Conservation (phyloP, 768 basidiomycete genomes). For the Pleurotus sapidus region DNA sequence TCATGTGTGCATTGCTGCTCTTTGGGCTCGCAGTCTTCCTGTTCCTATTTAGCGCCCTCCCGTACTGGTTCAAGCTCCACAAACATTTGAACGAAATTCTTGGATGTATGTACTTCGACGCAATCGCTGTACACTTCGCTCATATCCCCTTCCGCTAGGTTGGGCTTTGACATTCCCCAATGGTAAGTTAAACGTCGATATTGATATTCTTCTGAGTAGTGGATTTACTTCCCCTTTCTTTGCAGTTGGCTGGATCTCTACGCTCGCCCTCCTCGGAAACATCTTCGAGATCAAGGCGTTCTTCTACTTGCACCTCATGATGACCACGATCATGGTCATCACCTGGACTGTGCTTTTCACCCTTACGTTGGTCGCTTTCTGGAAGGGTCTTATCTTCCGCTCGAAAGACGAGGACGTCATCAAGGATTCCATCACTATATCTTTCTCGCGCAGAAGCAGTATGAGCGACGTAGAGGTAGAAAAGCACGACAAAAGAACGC, state of each 20-base stretch:
- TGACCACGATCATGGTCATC: conserved; percentile 35
- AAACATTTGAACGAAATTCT: conserved; percentile 43
- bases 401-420: conserved; percentile 39
- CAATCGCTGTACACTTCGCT: too few species aligned
- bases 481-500: neutral
- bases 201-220: neutral
- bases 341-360: conserved; percentile 39
- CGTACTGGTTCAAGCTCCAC: conserved; percentile 49
- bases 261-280: conserved; percentile 37
- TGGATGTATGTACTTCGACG: conserved; percentile 30
- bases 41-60: conserved; percentile 40
- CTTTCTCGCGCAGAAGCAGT: neutral
- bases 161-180: conserved; percentile 49
- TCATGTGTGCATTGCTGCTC: conserved; percentile 35
- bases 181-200: conserved; percentile 18
- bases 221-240: neutral
- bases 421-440: conserved; percentile 25
- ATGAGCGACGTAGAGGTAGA: neutral
- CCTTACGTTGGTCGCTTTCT: conserved; percentile 38
- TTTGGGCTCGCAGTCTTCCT: conserved; percentile 47
- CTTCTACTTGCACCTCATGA: conserved; percentile 33
- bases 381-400: conserved; percentile 40
- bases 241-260: conserved; percentile 43
- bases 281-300: conserved; percentile 37
- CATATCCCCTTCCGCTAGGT: conserved; percentile 15